Conservation (phyloP, 768 basidiomycete genomes). For the Russula dissimulans region DNA sequence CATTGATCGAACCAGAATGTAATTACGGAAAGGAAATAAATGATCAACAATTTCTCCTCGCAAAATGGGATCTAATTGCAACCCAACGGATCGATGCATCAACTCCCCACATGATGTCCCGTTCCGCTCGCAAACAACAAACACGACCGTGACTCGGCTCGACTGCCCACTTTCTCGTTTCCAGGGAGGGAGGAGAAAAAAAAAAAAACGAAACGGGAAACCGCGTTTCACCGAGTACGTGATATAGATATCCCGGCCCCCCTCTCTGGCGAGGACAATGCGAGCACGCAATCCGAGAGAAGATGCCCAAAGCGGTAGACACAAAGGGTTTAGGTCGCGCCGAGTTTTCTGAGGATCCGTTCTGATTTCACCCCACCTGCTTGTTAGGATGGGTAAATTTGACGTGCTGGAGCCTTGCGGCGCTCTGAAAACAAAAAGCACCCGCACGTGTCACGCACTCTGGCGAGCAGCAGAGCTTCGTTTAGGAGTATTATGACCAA, state of each 20-base stretch:
- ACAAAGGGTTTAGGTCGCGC: slow-evolving; percentile 16
- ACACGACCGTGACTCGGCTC: slow-evolving; percentile 8
- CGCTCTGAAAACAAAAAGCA: slow-evolving; percentile 11
- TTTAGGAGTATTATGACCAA: slow-evolving; percentile 11
- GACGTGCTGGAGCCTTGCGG: slow-evolving; percentile 18
- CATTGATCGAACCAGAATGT: slow-evolving; percentile 15
- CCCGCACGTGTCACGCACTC: slow-evolving; percentile 11
- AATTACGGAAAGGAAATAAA: slow-evolving; percentile 2
- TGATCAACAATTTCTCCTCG: neutral
- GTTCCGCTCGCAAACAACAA: slow-evolving; percentile 6
- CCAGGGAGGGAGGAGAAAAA: neutral
- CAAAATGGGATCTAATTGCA: neutral
- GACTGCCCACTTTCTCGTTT: neutral
- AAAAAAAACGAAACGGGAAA: slow-evolving; percentile 6
- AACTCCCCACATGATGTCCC: neutral
- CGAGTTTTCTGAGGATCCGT: slow-evolving; percentile 5
- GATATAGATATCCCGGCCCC: slow-evolving; percentile 15
- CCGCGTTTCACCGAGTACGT: slow-evolving; percentile 13
- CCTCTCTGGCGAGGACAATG: slow-evolving; percentile 1
- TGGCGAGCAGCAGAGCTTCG: slow-evolving; percentile 4
- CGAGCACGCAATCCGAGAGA: slow-evolving; percentile 4
- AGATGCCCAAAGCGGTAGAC: slow-evolving; percentile 10
- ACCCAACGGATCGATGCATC: slow-evolving; percentile 1
- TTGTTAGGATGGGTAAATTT: slow-evolving; percentile 16
- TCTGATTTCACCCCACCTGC: slow-evolving; percentile 12